These are phyloP conservation scores for Pseudonitzschia pungens DNA, from an alignment of 108 stramenopile genomes.

Conservation along the genomic window DNA sequence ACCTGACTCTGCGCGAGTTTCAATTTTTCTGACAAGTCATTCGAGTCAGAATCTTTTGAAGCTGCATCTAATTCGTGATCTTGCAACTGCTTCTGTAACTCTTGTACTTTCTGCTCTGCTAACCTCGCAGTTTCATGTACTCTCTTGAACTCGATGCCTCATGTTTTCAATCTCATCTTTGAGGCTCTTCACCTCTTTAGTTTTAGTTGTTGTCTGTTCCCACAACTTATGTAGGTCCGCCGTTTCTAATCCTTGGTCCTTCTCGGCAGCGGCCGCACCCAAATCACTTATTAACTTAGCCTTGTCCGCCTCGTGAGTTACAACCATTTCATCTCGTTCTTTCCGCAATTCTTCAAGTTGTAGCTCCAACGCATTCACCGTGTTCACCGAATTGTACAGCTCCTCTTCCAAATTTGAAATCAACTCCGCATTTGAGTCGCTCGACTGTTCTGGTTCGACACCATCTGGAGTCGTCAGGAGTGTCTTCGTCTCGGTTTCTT, in stretches of 20 bases:
- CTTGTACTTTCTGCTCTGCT: slow-evolving; percentile 22
- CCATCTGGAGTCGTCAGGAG: neutral
- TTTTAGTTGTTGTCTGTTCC: slow-evolving; percentile 20
- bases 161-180: slow-evolving; percentile 34
- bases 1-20: neutral
- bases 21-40: neutral
- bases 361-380: slow-evolving; percentile 9
- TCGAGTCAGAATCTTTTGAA: slow-evolving; percentile 2
- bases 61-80: neutral
- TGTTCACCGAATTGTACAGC: slow-evolving; percentile 1
- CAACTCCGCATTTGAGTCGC: neutral
- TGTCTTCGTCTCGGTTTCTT: slow-evolving; percentile 1
- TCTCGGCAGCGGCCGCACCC: neutral
- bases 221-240: slow-evolving; percentile 12
- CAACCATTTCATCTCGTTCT: slow-evolving; percentile 12
- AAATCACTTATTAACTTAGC: neutral
- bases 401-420: slow-evolving; percentile 13
- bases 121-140: slow-evolving; percentile 15
- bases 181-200: slow-evolving; percentile 25
- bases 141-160: slow-evolving; percentile 22
- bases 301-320: slow-evolving; percentile 16
- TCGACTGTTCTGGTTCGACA: neutral
- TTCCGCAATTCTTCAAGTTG: slow-evolving; percentile 11
- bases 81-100: slow-evolving; percentile 9
- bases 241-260: slow-evolving; percentile 1